A percentile compares a stretch with the other conserved stretches of the same genome.
These are phyloP conservation scores for Phellinidium pouzarii DNA, from an alignment of 1,284 basidiomycete genomes.

Conservation along the genomic window DNA sequence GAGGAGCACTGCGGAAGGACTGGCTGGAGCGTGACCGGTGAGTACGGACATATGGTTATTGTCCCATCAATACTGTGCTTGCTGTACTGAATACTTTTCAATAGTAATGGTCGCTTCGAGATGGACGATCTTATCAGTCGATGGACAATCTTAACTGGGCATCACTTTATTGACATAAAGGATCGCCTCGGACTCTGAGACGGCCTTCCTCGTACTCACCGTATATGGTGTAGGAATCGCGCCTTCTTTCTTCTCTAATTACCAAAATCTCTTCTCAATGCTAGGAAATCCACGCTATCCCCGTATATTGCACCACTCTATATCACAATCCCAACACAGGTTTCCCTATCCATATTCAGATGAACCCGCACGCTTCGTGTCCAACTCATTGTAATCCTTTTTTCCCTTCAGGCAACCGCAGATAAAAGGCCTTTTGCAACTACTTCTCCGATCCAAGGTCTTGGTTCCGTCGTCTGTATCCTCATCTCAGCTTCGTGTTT, in stretches of 20 bases:
- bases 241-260: slow-evolving; percentile 1
- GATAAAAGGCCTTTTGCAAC: neutral
- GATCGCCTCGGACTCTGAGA: slow-evolving; percentile 43
- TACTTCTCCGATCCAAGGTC: neutral
- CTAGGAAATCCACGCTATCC: neutral
- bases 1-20: slow-evolving; percentile 5
- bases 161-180: slow-evolving; percentile 46
- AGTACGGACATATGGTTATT: slow-evolving; percentile 36
- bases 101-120: slow-evolving; percentile 44
- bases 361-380: neutral
- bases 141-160: slow-evolving; percentile 40
- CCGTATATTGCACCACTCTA: neutral
- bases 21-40: slow-evolving; percentile 9
- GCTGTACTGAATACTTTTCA: slow-evolving; percentile 13
- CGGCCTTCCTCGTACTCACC: neutral
- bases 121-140: slow-evolving; percentile 38
- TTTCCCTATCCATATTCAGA: neutral
- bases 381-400: neutral
- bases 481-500: slow-evolving; percentile 1
- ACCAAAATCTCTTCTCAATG: neutral
- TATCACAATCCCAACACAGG: neutral
- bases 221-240: neutral
- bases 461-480: neutral
- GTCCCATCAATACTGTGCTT: slow-evolving; percentile 34
- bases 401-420: neutral